phyloP scores from a whole-genome alignment of 169 alveolate species.

The Blepharisma undulans region DNA sequence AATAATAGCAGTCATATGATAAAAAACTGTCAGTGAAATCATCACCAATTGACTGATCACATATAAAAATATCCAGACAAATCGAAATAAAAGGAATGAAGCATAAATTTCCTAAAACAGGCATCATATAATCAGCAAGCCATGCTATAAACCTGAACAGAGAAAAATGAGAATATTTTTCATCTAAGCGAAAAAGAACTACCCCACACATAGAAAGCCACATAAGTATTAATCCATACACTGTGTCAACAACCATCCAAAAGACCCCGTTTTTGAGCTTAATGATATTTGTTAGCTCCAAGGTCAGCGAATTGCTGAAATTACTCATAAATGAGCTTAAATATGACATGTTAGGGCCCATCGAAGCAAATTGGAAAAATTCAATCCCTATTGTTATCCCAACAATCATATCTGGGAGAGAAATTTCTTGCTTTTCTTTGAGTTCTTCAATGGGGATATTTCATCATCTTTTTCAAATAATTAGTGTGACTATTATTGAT shows the following conservation, averaged over 20 bases:
- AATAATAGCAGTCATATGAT: not conserved
- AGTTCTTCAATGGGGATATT: not conserved
- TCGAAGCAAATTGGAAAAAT: not conserved
- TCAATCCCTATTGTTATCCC: not conserved
- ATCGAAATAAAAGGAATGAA: not conserved
- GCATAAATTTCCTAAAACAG: not conserved
- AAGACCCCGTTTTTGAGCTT: not conserved
- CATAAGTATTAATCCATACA: not conserved
- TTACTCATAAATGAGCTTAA: not conserved
- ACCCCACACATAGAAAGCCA: not conserved
- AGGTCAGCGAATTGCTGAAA: not conserved
- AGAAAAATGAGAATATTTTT: not conserved
- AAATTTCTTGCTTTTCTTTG: not conserved
- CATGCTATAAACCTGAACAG: not conserved
- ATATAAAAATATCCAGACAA: not conserved
- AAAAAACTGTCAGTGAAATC: not conserved
- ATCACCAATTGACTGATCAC: not conserved
- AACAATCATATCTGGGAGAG: not conserved
- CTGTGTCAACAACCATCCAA: constrained; percentile 19
- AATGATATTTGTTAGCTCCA: not conserved
- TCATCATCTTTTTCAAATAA: not conserved
- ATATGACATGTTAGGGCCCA: not conserved
- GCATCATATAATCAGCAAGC: not conserved
- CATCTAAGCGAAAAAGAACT: not conserved
- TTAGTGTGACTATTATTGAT: not conserved